phyloP scores from a whole-genome alignment of 306 rosid genomes.

The Malus sylvestris region DNA sequence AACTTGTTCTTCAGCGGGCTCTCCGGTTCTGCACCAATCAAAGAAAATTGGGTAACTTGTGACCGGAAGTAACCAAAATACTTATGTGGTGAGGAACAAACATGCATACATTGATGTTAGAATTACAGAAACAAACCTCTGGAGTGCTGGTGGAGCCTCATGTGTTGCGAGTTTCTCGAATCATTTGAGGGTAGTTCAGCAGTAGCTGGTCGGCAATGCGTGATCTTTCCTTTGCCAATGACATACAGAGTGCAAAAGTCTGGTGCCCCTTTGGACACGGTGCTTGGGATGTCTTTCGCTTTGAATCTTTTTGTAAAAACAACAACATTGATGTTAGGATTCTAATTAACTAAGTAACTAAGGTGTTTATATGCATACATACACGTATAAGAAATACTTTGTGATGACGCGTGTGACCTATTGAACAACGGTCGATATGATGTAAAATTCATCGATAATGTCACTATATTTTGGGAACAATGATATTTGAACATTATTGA shows the following conservation, averaged over 20 bases:
- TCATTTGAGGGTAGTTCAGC: slow-evolving; percentile 8
- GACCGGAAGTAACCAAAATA: not conserved
- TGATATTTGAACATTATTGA: too few relatives aligned
- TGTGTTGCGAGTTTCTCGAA: not conserved
- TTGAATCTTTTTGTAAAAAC: slow-evolving; percentile 30
- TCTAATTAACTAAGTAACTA: not conserved
- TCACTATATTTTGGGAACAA: too few relatives aligned
- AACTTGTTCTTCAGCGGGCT: slow-evolving; percentile 26
- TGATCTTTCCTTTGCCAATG: slow-evolving; percentile 57
- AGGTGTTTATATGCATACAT: not conserved
- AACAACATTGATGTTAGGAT: not conserved
- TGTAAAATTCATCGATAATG: too few relatives aligned
- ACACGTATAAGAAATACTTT: too few relatives aligned
- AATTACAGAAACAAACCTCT: slow-evolving; percentile 23
- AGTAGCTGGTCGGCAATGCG: slow-evolving; percentile 33
- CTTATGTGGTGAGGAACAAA: not conserved
- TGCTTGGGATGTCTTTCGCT: slow-evolving; percentile 39
- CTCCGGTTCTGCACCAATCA: slow-evolving; percentile 29
- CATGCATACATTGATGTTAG: not conserved
- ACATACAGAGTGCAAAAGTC: slow-evolving; percentile 61
- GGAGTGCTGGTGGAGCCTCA: slow-evolving; percentile 6
- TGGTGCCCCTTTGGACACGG: slow-evolving; percentile 57
- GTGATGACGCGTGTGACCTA: too few relatives aligned
- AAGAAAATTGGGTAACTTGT: not conserved
- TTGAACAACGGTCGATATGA: too few relatives aligned